Conservation (phyloP, 345 rosid species). For the Gossypium bickii region DNA sequence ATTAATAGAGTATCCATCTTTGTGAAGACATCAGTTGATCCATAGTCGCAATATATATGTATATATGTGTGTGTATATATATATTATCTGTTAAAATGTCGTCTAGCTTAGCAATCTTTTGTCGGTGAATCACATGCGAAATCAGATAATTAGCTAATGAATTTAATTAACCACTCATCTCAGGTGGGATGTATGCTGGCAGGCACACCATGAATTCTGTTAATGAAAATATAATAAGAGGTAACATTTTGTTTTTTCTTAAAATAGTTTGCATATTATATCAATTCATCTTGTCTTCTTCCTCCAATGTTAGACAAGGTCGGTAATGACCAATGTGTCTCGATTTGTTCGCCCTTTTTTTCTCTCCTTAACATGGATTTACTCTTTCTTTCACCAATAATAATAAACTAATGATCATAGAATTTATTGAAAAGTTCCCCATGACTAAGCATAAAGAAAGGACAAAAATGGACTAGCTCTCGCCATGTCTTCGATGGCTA, state of each 20-base stretch:
- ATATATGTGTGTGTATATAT: background rate
- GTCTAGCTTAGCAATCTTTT: background rate
- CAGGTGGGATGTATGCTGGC: slow-evolving; percentile 1
- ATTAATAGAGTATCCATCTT: background rate
- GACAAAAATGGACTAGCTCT: too few species aligned
- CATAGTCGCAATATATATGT: background rate
- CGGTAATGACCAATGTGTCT: background rate
- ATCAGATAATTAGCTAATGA: background rate
- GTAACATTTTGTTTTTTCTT: too few species aligned
- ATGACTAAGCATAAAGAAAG: background rate
- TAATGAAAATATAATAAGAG: background rate
- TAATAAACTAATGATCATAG: background rate
- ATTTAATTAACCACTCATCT: background rate
- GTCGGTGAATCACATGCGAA: slow-evolving; percentile 12
- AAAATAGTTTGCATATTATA: background rate
- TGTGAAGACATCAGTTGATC: background rate
- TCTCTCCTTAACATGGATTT: background rate
- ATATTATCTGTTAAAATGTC: background rate
- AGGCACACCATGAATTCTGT: background rate
- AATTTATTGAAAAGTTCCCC: background rate
- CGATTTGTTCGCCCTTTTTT: background rate
- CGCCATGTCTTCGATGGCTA: too few species aligned
- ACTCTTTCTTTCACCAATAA: background rate
- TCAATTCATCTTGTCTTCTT: background rate
- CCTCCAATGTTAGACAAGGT: background rate